Conservation (phyloP, 1,284 basidiomycete species). For the Rhodotorula sp. region DNA sequence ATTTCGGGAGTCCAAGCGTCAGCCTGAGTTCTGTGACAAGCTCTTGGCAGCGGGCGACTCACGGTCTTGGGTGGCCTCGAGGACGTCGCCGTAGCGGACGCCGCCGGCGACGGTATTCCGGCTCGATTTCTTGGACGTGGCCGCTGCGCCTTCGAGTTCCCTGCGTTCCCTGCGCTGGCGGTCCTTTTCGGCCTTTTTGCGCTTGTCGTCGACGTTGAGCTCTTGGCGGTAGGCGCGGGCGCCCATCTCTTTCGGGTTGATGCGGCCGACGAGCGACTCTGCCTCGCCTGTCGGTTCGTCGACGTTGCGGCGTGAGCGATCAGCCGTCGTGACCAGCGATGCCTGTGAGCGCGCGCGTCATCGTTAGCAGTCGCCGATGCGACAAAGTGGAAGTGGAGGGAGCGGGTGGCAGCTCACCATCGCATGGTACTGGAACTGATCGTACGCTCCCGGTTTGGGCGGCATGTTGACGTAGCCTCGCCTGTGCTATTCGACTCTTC, state of each 20-base stretch:
- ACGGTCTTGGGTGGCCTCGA: constrained; percentile 80
- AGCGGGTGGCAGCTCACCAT: constrained; percentile 32
- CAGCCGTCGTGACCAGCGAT: constrained; percentile 46
- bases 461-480: constrained; percentile 20
- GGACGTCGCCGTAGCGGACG: constrained; percentile 71
- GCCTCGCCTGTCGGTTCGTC: constrained; percentile 96
- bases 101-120: constrained; percentile 12
- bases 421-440: constrained; percentile 39
- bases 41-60: too few species aligned
- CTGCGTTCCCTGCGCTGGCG: constrained; percentile 18
- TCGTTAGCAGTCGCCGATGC: not conserved
- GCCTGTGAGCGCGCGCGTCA: constrained; percentile 19
- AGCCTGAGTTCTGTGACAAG: too few species aligned
- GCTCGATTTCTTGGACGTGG: not conserved
- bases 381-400: not conserved
- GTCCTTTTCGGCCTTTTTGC: constrained; percentile 51
- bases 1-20: constrained; percentile 2
- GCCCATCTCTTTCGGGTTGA: constrained; percentile 90
- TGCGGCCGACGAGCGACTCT: constrained; percentile 86
- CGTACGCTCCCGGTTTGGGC: constrained; percentile 25
- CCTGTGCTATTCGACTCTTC: not conserved
- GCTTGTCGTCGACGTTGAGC: constrained; percentile 93
- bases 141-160: constrained; percentile 4
- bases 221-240: constrained; percentile 77
- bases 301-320: constrained; percentile 54